phyloP scores from a whole-genome alignment of 139 green algal species.

The Spirogloea muscicola region DNA sequence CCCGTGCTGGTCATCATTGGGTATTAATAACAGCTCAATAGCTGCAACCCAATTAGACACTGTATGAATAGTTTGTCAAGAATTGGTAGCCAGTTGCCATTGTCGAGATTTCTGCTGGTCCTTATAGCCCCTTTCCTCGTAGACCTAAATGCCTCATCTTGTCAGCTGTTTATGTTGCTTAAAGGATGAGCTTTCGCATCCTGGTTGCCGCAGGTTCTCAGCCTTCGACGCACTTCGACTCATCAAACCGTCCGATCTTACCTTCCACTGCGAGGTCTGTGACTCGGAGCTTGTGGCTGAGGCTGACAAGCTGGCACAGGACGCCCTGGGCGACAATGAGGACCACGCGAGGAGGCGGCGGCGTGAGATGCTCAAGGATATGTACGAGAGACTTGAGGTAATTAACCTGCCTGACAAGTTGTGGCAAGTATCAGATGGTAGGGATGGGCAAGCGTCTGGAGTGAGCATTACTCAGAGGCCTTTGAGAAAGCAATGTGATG shows the following conservation, averaged over 20 bases:
- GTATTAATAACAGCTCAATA: too few relatives aligned
- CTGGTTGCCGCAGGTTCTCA: slow-evolving; percentile 24
- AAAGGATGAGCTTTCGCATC: not conserved
- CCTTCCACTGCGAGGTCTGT: slow-evolving; percentile 38
- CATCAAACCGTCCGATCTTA: slow-evolving; percentile 6
- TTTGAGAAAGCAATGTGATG: too few relatives aligned
- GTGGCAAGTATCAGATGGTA: too few relatives aligned
- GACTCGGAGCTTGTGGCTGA: slow-evolving; percentile 27
- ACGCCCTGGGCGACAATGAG: slow-evolving; percentile 3
- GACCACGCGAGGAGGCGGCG: slow-evolving; percentile 6
- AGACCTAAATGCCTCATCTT: not conserved
- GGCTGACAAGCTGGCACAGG: slow-evolving; percentile 14
- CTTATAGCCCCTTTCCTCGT: not conserved
- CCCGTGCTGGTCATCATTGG: too few relatives aligned
- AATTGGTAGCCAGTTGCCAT: not conserved
- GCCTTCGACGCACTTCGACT: slow-evolving; percentile 20
- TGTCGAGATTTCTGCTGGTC: not conserved
- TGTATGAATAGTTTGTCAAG: not conserved
- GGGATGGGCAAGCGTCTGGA: too few relatives aligned
- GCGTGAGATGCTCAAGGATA: slow-evolving; percentile 19
- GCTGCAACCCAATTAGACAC: not conserved
- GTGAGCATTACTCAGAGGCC: too few relatives aligned
- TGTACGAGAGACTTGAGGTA: slow-evolving; percentile 30
- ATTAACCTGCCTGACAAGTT: not conserved
- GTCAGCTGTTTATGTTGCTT: not conserved